Base-by-base conservation (phyloP, 805 yeast species). In the Wickerhamomyces queroliae region DNA sequence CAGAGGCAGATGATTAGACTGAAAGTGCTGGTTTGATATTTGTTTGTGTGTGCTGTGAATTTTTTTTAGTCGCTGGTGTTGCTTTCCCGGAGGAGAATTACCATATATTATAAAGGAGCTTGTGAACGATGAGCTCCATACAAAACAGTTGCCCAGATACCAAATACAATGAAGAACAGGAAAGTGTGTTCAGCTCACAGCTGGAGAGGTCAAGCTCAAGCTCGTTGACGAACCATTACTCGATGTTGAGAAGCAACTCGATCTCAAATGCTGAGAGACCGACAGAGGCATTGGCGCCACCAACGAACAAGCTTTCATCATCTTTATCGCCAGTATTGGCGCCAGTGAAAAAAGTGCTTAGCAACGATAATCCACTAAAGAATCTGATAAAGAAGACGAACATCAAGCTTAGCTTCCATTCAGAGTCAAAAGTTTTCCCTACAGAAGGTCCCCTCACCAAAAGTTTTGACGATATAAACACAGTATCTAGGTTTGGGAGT, bases 361-460 rank as follows among this genome's bases (percentile, higher is more conserved):
- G 15, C 20, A 18, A 10, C 21, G n/a, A 31, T 18, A 5, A 11
- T 7, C 9, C 24, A 5, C 13, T 21, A 12, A 39, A 39, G n/a
- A 20, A 29, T 5, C 35, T 46, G 7, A 25, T 52, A 13, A 45
- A 49, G 16, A 51, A 42, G 40, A 41, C 53, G 3, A 48, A 45
- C 21, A n/a, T 18, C 16, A 27, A 22, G 8, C 30, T 45, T 16
- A 46, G 41, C 5, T 35, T 46, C 15, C 39, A 39, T 19, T 37
- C 24, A 16, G 46, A 38, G 12, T 28, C 35, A 13, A 16, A 16
- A 8, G 8, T 39, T 3, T 33, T 29, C 4, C 37, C 41, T 12
- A 49, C 53, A 4, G 55, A 47, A 17, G 55, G 55, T 9, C 56
- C 56, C 2, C 34, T 49, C 10, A 52, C 56, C 2, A 52, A 47